phyloP scores from a whole-genome alignment of 805 yeast genomes.

The Candida maris region DNA sequence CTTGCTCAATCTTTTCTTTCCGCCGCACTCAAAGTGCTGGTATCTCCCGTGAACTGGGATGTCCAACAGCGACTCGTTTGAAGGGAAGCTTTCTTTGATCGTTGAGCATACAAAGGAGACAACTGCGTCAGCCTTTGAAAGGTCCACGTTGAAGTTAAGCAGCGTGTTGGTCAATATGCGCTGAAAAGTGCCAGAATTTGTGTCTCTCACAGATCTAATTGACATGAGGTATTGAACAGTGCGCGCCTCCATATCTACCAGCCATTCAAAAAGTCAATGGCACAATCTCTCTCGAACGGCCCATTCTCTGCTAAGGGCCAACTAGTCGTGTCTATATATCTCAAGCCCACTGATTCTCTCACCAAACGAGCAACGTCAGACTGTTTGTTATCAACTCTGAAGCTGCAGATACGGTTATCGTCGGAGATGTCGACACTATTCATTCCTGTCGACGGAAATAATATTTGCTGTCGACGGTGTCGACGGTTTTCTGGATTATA shows the following conservation, averaged over 20 bases:
- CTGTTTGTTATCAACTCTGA: too few species aligned
- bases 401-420: conserved; percentile 17
- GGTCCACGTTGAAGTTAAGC: conserved; percentile 45
- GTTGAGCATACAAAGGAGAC: conserved; percentile 45
- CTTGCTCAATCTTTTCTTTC: conserved; percentile 39
- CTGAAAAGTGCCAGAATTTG: conserved; percentile 41
- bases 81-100: conserved; percentile 43
- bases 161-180: conserved; percentile 36
- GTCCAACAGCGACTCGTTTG: conserved; percentile 33
- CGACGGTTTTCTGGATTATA: conserved; percentile 5
- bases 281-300: too few species aligned
- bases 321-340: too few species aligned
- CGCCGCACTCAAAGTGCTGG: conserved; percentile 59
- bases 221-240: conserved; percentile 40
- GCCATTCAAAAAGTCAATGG: too few species aligned
- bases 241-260: too few species aligned
- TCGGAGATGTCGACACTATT: conserved; percentile 13
- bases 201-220: conserved; percentile 55
- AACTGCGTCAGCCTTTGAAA: conserved; percentile 37
- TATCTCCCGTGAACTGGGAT: conserved; percentile 70
- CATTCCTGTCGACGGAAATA: conserved; percentile 1
- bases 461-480: conserved; percentile 4
- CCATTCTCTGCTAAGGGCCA: too few species aligned
- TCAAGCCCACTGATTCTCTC: too few species aligned
- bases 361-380: too few species aligned